A percentile compares a stretch with the other conserved stretches of the same genome.
phyloP scores from a whole-genome alignment of 176 grass and related monocot genomes.

The Bromus sterilis region DNA sequence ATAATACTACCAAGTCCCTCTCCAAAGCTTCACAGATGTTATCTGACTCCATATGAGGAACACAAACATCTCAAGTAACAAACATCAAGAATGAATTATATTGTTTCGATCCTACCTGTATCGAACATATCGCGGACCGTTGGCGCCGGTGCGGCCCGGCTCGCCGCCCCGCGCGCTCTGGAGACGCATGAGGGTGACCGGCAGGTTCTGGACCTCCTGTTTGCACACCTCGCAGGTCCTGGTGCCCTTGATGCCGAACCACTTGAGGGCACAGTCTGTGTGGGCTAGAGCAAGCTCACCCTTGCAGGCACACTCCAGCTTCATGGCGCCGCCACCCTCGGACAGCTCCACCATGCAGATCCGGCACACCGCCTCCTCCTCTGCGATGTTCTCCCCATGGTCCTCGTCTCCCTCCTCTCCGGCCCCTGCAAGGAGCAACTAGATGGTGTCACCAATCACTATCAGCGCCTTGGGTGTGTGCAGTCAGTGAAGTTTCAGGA shows the following conservation, averaged over 20 bases:
- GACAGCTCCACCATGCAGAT: slow-evolving; percentile 83
- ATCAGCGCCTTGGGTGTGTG: not conserved
- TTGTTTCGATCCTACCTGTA: slow-evolving; percentile 29
- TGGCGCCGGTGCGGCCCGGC: not conserved
- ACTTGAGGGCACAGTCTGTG: slow-evolving; percentile 80
- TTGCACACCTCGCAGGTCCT: slow-evolving; percentile 83
- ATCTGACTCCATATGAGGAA: not conserved
- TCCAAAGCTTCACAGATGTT: not conserved
- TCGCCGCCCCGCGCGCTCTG: slow-evolving; percentile 10
- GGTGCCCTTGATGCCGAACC: slow-evolving; percentile 88
- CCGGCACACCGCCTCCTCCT: slow-evolving; percentile 92
- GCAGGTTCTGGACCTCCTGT: slow-evolving; percentile 75
- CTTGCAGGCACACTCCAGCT: slow-evolving; percentile 76
- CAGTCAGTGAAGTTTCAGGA: not conserved
- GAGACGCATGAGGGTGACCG: slow-evolving; percentile 69
- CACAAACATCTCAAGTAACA: not conserved
- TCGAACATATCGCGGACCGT: not conserved
- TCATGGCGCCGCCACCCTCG: slow-evolving; percentile 63
- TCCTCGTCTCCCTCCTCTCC: slow-evolving; percentile 15
- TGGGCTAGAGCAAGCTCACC: slow-evolving; percentile 83
- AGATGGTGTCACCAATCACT: not conserved
- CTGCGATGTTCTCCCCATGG: slow-evolving; percentile 63
- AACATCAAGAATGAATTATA: not conserved
- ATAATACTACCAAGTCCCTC: not conserved
- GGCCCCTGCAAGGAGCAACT: slow-evolving; percentile 15